Evolutionary conservation across 2,329 filamentous ascomycete species (phyloP).

Genomic region (Achaetomium macrosporum): DNA sequence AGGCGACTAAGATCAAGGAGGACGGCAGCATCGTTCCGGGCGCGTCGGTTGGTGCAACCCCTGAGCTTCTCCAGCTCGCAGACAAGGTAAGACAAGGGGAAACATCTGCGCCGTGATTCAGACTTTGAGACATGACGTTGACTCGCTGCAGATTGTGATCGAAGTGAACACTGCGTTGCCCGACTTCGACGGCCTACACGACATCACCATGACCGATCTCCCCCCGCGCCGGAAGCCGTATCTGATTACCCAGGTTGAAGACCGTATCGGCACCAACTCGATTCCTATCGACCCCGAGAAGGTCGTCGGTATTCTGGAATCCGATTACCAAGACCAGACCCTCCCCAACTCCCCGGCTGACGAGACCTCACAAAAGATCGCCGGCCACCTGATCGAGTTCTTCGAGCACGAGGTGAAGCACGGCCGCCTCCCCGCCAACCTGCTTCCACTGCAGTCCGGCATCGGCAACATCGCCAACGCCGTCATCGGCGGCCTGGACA

Average conservation of each 20-base stretch:
- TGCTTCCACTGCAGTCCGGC: constrained; percentile 78
- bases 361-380: constrained; percentile 65
- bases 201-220: constrained; percentile 83
- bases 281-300: constrained; percentile 79
- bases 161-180: constrained; percentile 86
- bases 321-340: constrained; percentile 72
- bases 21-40: constrained; percentile 86
- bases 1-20: constrained; percentile 80
- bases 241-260: constrained; percentile 76
- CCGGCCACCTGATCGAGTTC: constrained; percentile 71
- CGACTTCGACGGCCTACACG: constrained; percentile 81
- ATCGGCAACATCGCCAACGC: constrained; percentile 94
- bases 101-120: neutral
- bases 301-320: constrained; percentile 79
- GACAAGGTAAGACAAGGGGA: constrained; percentile 50
- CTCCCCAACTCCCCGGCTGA: constrained; percentile 72
- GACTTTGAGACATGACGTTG: neutral
- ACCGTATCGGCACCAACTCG: constrained; percentile 75
- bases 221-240: constrained; percentile 79
- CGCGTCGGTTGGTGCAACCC: constrained; percentile 77
- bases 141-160: constrained; percentile 63
- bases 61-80: constrained; percentile 83
- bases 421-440: constrained; percentile 68
- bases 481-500: constrained; percentile 74
- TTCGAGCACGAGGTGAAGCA: constrained; percentile 78